Base-by-base conservation (phyloP, 768 basidiomycete genomes). In the Amanita rubescens region DNA sequence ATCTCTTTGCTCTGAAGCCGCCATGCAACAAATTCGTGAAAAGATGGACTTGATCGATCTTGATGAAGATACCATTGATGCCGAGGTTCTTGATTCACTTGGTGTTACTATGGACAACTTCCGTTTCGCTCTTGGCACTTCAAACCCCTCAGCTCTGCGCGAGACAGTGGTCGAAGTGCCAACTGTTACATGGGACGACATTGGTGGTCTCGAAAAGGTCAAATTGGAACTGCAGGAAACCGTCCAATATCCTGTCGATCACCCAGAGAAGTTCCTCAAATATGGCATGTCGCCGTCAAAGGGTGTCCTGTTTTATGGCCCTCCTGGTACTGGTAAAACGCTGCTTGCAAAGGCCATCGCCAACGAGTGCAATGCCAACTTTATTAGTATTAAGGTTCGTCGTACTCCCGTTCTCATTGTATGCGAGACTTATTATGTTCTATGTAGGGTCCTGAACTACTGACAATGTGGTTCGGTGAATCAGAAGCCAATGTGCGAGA, bases 381-480 rank as follows among this genome's bases (percentile, higher is more conserved):
- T 98, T 65, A 97, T 98, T 75, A 90, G 87, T 58, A 96, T 98
- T 81, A 99, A 99, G 85, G 87, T 84, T 53, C 42, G 62, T 56
- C 34, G 12, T 9, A 10, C 1, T 41, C 22, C 47, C 15, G 2
- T 24, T 41, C 55, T 50, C 30, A 34, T 49, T 6, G 41, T 14
- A 20, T 30, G 27, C 25, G 20, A 38, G 20, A 17, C 59, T 65
- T 3, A 8, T 30, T 24, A 67, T 61, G 39, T 47, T 30, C 44
- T 15, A 49, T 55, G 12, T 60, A 87, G 83, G 95, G 96, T 59
- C 95, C 95, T 57, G 96, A 97, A 72, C 78, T 97, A 39, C 84
- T 98, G 39, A 99, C 94, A 5, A 98, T 98, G 95, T 99, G 96
- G 94, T 98, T 99, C 72, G 96, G 96, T 84, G 96, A 99, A 79